Base-by-base conservation (phyloP, 306 rosid species). In the Ormosia emarginata region DNA sequence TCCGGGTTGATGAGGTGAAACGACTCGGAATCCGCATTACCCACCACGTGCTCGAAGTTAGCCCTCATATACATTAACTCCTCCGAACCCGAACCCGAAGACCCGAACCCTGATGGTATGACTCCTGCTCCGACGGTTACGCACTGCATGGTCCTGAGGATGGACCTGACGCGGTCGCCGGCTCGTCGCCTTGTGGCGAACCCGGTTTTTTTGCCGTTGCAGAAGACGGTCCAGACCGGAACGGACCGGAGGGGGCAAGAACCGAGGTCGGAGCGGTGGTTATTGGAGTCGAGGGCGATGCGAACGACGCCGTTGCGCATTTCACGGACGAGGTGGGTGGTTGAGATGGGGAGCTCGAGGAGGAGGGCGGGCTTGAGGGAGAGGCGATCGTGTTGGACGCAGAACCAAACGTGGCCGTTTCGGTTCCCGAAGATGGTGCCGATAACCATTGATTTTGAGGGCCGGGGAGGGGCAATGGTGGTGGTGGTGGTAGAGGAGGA, bases 1-100 rank as follows among this genome's bases (percentile, higher is more conserved):
- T 91, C 98, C 70, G 96, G 98, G 92, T 91, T 95, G 4, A 95
- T 89, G 18, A 95, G 97, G 29, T 95, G 97, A 75, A 95, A 93
- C 17, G 99, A 93, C 81, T 95, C 98, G 39, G 94, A 91, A 75
- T 93, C 98, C 0, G 87, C 92, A 49, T 87, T 85, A 4, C 99
- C 99, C 24, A 95, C 92, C 32, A 95, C 95, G 85, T 95, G 98
- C 74, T 95, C 99, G 40, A 88, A 95, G 68, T 93, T 92, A 0
- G 94, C 95, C 65, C 97, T 85, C 97, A 95, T 95, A 52, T 91
- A 93, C 97, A 91, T 88, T 3, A 91, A 81, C 67, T 90, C 97
- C 64, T 93, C 98, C 29, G 90, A 74, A 2, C 61, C 88, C 12
- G 85, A 65, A 52, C n/a, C 50, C 32, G 63, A 64, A 3, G 81